phyloP scores from a whole-genome alignment of 257 asterid genomes.

The Fraxinus pennsylvanica region DNA sequence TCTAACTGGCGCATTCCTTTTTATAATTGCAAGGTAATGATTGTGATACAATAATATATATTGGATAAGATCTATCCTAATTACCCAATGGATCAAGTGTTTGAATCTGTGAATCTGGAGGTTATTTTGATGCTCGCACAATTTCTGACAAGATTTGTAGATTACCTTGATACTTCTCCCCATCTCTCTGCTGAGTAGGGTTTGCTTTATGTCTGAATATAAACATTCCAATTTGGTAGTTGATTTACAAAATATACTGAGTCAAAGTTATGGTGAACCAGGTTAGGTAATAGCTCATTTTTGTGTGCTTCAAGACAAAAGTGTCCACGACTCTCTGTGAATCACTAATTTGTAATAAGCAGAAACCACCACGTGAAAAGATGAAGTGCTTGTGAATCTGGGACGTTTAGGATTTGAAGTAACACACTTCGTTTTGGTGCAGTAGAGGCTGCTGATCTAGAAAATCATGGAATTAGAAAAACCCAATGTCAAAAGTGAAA shows the following conservation, averaged over 20 bases:
- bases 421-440: background rate
- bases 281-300: background rate
- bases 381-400: background rate
- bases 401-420: background rate
- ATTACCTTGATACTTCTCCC: background rate
- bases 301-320: background rate
- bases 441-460: background rate
- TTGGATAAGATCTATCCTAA: background rate
- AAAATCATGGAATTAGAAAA: background rate
- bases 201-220: background rate
- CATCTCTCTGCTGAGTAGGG: background rate
- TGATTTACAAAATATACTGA: background rate
- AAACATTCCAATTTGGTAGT: background rate
- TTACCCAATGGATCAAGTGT: background rate
- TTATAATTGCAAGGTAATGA: background rate
- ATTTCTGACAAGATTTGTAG: background rate
- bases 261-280: background rate
- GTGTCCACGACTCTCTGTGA: background rate
- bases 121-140: background rate
- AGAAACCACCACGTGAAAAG: background rate
- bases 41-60: background rate
- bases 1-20: background rate
- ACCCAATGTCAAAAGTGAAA: background rate
- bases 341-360: background rate
- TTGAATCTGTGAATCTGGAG: background rate